Evolutionary conservation across 768 basidiomycete species (phyloP).

Genomic region (Cubamyces lactineus): DNA sequence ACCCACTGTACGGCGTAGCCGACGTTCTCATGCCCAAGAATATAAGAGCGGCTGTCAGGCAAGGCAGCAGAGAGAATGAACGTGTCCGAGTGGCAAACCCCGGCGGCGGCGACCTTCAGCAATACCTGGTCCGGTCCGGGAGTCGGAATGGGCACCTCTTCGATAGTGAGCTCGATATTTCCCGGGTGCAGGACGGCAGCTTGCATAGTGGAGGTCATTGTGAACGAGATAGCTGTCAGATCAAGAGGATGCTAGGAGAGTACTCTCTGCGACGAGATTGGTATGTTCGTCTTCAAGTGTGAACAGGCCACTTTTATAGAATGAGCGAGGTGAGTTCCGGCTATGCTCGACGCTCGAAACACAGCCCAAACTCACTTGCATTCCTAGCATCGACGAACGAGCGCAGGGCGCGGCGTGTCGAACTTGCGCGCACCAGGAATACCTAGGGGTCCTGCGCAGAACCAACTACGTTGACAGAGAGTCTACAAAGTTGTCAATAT

Average conservation of each 20-base stretch:
- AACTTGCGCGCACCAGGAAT: too few relatives aligned
- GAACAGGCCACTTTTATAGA: too few relatives aligned
- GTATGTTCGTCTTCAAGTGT: too few relatives aligned
- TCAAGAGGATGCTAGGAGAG: background rate
- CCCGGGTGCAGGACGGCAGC: conserved; percentile 34
- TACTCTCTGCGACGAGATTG: too few relatives aligned
- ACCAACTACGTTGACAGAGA: too few relatives aligned
- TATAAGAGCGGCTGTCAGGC: conserved; percentile 14
- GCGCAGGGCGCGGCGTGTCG: too few relatives aligned
- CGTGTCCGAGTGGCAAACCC: conserved; percentile 21
- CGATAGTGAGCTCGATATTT: conserved; percentile 36
- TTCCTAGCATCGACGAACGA: too few relatives aligned
- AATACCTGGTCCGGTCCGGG: conserved; percentile 14
- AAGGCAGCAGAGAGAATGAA: conserved; percentile 6
- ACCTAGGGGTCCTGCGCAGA: too few relatives aligned
- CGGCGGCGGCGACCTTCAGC: conserved; percentile 20
- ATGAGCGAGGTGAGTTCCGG: too few relatives aligned
- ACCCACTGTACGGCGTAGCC: conserved; percentile 13
- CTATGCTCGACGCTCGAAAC: too few relatives aligned
- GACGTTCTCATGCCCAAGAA: conserved; percentile 17
- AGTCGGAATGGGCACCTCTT: conserved; percentile 9
- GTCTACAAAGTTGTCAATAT: too few relatives aligned
- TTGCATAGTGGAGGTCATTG: conserved; percentile 10
- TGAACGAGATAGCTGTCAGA: background rate
- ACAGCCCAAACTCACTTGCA: too few relatives aligned